Evolutionary conservation across 192 early-diverging fungal species (phyloP).

Genomic region (Geosiphon pyriformis): DNA sequence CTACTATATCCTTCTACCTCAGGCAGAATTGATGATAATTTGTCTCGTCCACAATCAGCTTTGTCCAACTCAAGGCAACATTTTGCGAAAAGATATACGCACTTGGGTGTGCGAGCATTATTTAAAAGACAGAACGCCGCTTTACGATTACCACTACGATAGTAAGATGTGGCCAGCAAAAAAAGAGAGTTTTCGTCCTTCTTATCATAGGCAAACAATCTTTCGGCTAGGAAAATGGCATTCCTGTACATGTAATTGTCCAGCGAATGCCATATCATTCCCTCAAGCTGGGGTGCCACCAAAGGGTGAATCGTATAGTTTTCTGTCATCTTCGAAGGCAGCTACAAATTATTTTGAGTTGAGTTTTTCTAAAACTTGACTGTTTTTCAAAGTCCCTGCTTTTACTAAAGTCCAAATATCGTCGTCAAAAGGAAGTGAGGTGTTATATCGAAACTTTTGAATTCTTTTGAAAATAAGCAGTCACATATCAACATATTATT

Average conservation of each 20-base stretch:
- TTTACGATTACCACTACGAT: conserved; percentile 29
- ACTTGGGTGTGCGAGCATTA: conserved; percentile 22
- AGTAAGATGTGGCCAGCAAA: conserved; percentile 37
- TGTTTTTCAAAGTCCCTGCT: no score
- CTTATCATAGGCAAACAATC: conserved; percentile 28
- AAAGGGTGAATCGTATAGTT: not conserved
- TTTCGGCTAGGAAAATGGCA: conserved; percentile 39
- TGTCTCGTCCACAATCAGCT: conserved; percentile 28
- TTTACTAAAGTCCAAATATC: no score
- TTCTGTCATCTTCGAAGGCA: not conserved
- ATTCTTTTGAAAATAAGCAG: no score
- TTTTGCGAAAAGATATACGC: conserved; percentile 36
- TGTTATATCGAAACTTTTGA: no score
- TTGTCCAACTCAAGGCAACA: conserved; percentile 40
- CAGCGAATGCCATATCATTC: conserved; percentile 33
- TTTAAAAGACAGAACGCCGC: conserved; percentile 32
- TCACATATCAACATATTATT: no score
- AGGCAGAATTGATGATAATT: conserved; percentile 11
- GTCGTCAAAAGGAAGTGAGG: no score
- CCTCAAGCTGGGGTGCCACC: conserved; percentile 20
- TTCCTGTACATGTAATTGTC: conserved; percentile 37
- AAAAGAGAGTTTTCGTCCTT: conserved; percentile 27
- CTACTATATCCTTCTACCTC: not conserved
- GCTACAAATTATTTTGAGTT: not conserved
- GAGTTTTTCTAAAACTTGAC: no score